A percentile compares a stretch with the other conserved stretches of the same genome.
These are phyloP conservation scores for Brassica carinata DNA, from an alignment of 345 rosid species.

Conservation along the genomic window DNA sequence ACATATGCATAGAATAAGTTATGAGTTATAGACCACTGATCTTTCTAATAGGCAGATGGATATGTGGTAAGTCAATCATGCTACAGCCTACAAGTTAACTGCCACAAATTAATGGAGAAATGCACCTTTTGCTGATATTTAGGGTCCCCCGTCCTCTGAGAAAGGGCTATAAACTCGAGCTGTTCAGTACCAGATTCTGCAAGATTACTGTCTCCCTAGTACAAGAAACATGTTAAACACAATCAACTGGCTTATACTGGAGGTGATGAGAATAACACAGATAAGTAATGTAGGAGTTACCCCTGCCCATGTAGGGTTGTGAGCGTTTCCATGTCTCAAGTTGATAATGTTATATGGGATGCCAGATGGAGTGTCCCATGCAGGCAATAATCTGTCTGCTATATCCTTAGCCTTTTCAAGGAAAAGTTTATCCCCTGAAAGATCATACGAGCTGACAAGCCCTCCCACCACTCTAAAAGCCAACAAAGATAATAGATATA, in stretches of 20 bases:
- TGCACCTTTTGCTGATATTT: conserved; percentile 91
- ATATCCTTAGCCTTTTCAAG: conserved; percentile 92
- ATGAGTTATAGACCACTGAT: too few relatives aligned
- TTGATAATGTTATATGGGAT: conserved; percentile 86
- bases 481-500: conserved; percentile 24
- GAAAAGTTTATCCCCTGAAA: conserved; percentile 82
- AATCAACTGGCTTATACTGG: neutral
- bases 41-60: neutral
- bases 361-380: conserved; percentile 82
- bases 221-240: conserved; percentile 26
- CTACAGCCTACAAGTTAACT: neutral
- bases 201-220: conserved; percentile 85
- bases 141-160: conserved; percentile 90
- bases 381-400: conserved; percentile 93
- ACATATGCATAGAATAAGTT: too few relatives aligned
- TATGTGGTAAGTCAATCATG: neutral
- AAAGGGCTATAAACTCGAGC: conserved; percentile 97
- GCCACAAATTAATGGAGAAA: neutral
- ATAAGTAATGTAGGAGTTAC: conserved; percentile 50
- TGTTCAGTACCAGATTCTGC: conserved; percentile 99
- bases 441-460: conserved; percentile 95
- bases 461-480: conserved; percentile 93
- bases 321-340: conserved; percentile 79
- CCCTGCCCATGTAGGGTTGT: conserved; percentile 86
- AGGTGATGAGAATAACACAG: too few relatives aligned